Base-by-base conservation (phyloP, 2,329 filamentous ascomycete species). In the Raffaelea ambrosiae region DNA sequence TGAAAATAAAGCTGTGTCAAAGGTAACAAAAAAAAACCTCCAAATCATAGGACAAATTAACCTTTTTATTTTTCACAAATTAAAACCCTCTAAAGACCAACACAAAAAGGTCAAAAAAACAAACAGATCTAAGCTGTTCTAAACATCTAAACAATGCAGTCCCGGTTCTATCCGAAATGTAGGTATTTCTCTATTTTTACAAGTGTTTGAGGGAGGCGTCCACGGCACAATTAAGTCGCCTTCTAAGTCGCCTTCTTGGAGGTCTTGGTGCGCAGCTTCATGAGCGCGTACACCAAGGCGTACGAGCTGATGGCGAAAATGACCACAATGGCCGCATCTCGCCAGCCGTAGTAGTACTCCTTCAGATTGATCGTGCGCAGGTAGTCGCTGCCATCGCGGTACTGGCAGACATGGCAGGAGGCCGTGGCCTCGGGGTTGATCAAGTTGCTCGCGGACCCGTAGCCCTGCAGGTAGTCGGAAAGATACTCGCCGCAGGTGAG, bases 311-410 rank as follows among this genome's bases (percentile, higher is more conserved):
- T 51, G 1, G 66, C 72, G 54, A 83, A 81, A 9, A 77, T 63
- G 3, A 72, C 73, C 4, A 75, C 70, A 42, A 84, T 79, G 0
- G 57, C 82, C 0, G 77, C 76, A 61, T 86, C 71, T 44, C 83
- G 70, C 83, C 83, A 86, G 0, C 80, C 82, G 54, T 79, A 79
- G 49, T 70, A 76, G 54, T 84, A 79, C 5, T 77, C 69, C 1
- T 68, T 66, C 7, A 86, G 56, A 57, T 84, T 83, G 11, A 86
- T 51, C 0, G 70, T 76, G 2, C 61, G 55, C 3, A 86, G 59
- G 53, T 82, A 86, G 48, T 83, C 81, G 5, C 71, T 67, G 0
- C 79, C 81, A 20, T 57, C 61, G 2, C 61, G 63, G 58, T 77
- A 86, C 53, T 78, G 68, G 56, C 83, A 86, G 0, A 85, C 80